phyloP scores from a whole-genome alignment of 2,329 filamentous ascomycete species.

The Verticillium zaregamsianum region DNA sequence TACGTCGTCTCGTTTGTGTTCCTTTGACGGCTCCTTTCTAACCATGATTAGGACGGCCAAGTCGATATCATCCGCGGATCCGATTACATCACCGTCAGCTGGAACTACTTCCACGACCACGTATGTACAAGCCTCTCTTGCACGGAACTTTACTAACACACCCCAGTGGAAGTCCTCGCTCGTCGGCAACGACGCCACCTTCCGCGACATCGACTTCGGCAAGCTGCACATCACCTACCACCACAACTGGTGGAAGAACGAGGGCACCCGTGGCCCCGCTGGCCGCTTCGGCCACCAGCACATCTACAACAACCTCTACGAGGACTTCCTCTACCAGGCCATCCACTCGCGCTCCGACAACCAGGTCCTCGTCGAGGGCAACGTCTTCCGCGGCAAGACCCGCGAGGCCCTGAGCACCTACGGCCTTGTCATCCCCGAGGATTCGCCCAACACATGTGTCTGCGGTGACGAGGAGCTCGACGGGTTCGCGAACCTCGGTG shows the following conservation, averaged over 20 bases:
- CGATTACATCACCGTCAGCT: slow-evolving; percentile 41
- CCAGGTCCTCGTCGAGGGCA: slow-evolving; percentile 44
- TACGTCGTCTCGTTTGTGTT: slow-evolving; percentile 3
- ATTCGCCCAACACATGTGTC: slow-evolving; percentile 48
- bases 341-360: slow-evolving; percentile 45
- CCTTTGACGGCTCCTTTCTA: background rate
- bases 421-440: slow-evolving; percentile 49
- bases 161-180: slow-evolving; percentile 37
- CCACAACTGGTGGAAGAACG: slow-evolving; percentile 43
- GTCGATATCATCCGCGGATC: slow-evolving; percentile 39
- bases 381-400: slow-evolving; percentile 39
- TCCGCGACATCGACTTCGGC: slow-evolving; percentile 36
- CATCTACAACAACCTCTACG: slow-evolving; percentile 45
- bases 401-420: slow-evolving; percentile 48
- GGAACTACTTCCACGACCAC: slow-evolving; percentile 46
- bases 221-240: slow-evolving; percentile 44
- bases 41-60: slow-evolving; percentile 33
- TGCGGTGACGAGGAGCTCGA: slow-evolving; percentile 51
- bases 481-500: slow-evolving; percentile 49
- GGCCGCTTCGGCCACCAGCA: slow-evolving; percentile 46
- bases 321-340: slow-evolving; percentile 41
- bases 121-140: background rate
- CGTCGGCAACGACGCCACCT: slow-evolving; percentile 32
- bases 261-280: slow-evolving; percentile 41
- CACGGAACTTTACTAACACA: background rate